Percentiles rank a stretch among this genome's conserved stretches.
These are phyloP conservation scores for Terfezia boudieri DNA, from an alignment of 495 filamentous ascomycete species.

Conservation along the genomic window DNA sequence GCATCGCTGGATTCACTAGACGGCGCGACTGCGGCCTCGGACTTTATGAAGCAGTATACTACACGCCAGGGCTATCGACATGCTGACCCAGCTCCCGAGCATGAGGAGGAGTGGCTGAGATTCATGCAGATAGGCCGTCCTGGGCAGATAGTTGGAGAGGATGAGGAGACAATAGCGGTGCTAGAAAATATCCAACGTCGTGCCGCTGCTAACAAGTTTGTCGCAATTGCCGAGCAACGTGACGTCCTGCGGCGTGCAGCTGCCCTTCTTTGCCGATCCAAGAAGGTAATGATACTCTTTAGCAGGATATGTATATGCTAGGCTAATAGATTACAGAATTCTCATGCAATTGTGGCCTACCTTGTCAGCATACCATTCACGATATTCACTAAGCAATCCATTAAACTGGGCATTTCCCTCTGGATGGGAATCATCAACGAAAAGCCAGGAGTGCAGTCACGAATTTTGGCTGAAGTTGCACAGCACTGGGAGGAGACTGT, in stretches of 20 bases:
- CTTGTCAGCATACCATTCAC: constrained; percentile 78
- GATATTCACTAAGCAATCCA: constrained; percentile 80
- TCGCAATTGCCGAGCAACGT: constrained; percentile 52
- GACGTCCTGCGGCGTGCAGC: constrained; percentile 65
- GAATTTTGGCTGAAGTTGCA: constrained; percentile 60
- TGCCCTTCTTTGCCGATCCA: constrained; percentile 54
- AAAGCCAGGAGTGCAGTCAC: constrained; percentile 66
- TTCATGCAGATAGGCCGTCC: constrained; percentile 29
- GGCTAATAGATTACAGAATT: constrained; percentile 18
- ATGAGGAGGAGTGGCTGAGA: constrained; percentile 37
- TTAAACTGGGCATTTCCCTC: constrained; percentile 82
- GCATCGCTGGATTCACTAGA: constrained; percentile 49
- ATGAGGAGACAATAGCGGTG: constrained; percentile 33
- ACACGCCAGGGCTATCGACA: constrained; percentile 83
- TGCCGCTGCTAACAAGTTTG: constrained; percentile 37
- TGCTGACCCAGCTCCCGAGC: constrained; percentile 42
- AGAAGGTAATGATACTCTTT: constrained; percentile 20
- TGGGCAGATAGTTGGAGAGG: constrained; percentile 25
- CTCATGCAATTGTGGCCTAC: constrained; percentile 56
- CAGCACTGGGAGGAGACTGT: constrained; percentile 71
- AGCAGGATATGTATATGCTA: too few species aligned
- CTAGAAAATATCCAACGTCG: constrained; percentile 45
- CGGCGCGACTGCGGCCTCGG: constrained; percentile 69
- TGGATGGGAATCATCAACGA: constrained; percentile 96
- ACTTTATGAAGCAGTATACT: constrained; percentile 94